Evolutionary conservation across 371 early-diverging fungal genomes (phyloP).

Genomic region (Cokeromyces recurvatus): DNA sequence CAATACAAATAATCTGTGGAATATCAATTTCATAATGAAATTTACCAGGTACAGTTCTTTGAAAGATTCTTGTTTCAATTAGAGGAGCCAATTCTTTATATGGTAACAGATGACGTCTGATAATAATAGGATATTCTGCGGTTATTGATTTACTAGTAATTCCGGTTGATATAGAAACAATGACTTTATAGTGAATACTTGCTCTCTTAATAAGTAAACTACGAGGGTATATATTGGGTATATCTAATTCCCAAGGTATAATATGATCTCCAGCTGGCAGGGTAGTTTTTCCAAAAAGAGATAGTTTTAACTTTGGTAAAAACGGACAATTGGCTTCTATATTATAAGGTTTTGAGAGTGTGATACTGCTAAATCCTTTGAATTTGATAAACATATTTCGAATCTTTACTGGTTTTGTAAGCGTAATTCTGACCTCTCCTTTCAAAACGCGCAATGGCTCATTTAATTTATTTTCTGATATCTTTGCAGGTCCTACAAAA

Average conservation of each 20-base stretch:
- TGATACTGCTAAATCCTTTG: slow-evolving; percentile 32
- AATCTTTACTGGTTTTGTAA: slow-evolving; percentile 33
- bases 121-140: slow-evolving; percentile 32
- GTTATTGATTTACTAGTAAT: slow-evolving; percentile 23
- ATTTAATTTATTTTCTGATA: slow-evolving; percentile 2
- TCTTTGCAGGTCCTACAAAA: slow-evolving; percentile 32
- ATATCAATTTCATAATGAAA: slow-evolving; percentile 42
- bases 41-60: slow-evolving; percentile 34
- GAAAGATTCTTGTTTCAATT: slow-evolving; percentile 29
- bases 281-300: slow-evolving; percentile 15
- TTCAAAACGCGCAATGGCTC: slow-evolving; percentile 19
- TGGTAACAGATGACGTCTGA: slow-evolving; percentile 29
- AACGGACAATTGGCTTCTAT: slow-evolving; percentile 13
- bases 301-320: slow-evolving; percentile 31
- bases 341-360: slow-evolving; percentile 1
- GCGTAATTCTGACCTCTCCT: slow-evolving; percentile 24
- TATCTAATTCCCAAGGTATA: slow-evolving; percentile 29
- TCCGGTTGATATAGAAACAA: slow-evolving; percentile 25
- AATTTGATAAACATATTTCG: slow-evolving; percentile 36
- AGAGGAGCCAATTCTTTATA: slow-evolving; percentile 30
- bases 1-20: slow-evolving; percentile 31
- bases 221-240: slow-evolving; percentile 38
- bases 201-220: slow-evolving; percentile 30
- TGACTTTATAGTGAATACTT: slow-evolving; percentile 26
- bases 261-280: slow-evolving; percentile 29